phyloP scores from a whole-genome alignment of 179 eudicot genomes.

The Nepenthes alata region DNA sequence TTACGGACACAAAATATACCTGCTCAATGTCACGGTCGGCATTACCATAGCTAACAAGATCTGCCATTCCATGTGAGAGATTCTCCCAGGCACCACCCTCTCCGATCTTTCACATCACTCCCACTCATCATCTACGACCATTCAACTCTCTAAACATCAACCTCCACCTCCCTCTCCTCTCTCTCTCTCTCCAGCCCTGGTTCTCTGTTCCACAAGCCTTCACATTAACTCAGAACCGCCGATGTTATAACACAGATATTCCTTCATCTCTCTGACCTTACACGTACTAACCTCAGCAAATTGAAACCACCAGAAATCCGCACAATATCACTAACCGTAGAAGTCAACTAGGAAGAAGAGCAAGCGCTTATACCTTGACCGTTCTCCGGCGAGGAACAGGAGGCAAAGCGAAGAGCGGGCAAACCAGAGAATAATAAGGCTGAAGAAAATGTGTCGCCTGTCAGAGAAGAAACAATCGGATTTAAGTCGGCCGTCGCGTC shows the following conservation, averaged over 20 bases:
- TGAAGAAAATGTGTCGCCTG: background rate
- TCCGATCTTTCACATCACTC: conserved; percentile 32
- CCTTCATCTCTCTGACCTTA: background rate
- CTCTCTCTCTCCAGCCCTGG: background rate
- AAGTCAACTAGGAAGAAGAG: background rate
- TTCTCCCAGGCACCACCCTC: conserved; percentile 42
- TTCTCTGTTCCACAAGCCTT: background rate
- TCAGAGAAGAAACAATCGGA: conserved; percentile 4
- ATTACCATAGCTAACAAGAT: conserved; percentile 76
- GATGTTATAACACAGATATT: background rate
- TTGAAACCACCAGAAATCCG: background rate
- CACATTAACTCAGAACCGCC: background rate
- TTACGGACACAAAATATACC: conserved; percentile 19
- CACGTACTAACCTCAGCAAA: background rate
- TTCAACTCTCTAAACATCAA: conserved; percentile 16
- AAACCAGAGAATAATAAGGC: background rate
- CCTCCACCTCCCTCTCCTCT: conserved; percentile 2
- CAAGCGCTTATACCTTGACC: background rate
- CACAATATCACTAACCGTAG: background rate
- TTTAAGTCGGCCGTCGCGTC: conserved; percentile 13
- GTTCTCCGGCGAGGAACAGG: conserved; percentile 6
- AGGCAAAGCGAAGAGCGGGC: background rate
- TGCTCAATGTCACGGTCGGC: conserved; percentile 85
- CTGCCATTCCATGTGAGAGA: conserved; percentile 98
- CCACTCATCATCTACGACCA: conserved; percentile 69